A percentile compares a stretch with the other conserved stretches of the same genome.
These are phyloP conservation scores for Rhododendron mucronatum DNA, from an alignment of 148 eudicot genomes.

Conservation along the genomic window DNA sequence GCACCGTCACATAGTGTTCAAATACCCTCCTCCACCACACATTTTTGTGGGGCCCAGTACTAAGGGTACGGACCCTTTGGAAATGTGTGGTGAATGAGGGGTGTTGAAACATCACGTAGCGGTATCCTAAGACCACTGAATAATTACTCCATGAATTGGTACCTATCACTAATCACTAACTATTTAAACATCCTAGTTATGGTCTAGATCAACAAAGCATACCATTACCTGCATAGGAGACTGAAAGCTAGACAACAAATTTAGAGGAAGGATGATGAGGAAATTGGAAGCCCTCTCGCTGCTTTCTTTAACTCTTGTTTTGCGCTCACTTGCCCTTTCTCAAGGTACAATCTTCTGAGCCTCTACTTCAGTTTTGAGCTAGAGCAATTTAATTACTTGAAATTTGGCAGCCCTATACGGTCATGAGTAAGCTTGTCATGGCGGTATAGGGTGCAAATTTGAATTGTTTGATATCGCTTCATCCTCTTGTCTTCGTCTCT, in stretches of 20 bases:
- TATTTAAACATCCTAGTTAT: not conserved
- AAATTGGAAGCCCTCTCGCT: not conserved
- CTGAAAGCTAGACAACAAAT: not conserved
- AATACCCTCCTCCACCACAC: too few species aligned
- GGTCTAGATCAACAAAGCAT: not conserved
- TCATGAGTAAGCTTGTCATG: too few species aligned
- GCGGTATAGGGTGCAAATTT: too few species aligned
- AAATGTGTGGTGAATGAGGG: too few species aligned
- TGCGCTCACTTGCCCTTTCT: not conserved
- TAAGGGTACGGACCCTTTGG: too few species aligned
- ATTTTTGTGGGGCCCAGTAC: too few species aligned
- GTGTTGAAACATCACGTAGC: too few species aligned
- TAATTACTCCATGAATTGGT: too few species aligned
- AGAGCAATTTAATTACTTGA: not conserved
- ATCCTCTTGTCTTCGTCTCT: not conserved
- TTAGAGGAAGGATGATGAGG: not conserved
- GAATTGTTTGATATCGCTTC: not conserved
- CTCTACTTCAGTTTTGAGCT: not conserved
- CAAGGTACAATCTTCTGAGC: not conserved
- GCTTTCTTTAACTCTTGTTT: not conserved
- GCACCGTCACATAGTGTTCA: too few species aligned
- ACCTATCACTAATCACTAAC: too few species aligned
- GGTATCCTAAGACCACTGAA: too few species aligned
- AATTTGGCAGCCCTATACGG: too few species aligned
- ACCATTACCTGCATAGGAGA: not conserved